Conservation (phyloP, 768 basidiomycete genomes). For the Suillus tomentosus region DNA sequence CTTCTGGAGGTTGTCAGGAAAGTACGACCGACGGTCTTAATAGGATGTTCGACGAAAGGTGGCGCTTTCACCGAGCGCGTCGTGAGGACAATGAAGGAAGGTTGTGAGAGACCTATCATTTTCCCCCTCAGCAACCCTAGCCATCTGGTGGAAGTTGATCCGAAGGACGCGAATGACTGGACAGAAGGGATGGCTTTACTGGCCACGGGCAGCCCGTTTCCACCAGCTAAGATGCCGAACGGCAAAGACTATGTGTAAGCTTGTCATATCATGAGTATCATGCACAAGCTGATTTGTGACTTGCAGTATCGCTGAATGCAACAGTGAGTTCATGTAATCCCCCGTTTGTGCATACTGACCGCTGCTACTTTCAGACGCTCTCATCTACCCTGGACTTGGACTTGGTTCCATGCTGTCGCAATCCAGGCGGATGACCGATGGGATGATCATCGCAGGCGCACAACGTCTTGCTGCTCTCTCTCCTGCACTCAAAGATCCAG, state of each 20-base stretch:
- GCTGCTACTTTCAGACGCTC: slow-evolving; percentile 48
- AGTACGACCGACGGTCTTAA: slow-evolving; percentile 78
- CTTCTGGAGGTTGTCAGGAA: slow-evolving; percentile 72
- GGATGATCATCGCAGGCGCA: slow-evolving; percentile 88
- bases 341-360: background rate
- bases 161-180: slow-evolving; percentile 74
- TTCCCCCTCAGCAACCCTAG: slow-evolving; percentile 86
- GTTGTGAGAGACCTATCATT: slow-evolving; percentile 76
- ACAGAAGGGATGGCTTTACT: slow-evolving; percentile 77
- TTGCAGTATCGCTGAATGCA: slow-evolving; percentile 70
- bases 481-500: slow-evolving; percentile 71
- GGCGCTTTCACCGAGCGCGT: slow-evolving; percentile 81
- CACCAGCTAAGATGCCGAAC: slow-evolving; percentile 63
- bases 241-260: slow-evolving; percentile 69
- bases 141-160: slow-evolving; percentile 71
- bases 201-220: slow-evolving; percentile 86
- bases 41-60: slow-evolving; percentile 79
- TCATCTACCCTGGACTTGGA: slow-evolving; percentile 86
- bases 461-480: slow-evolving; percentile 73
- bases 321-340: slow-evolving; percentile 44
- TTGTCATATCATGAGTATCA: background rate
- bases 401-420: slow-evolving; percentile 75
- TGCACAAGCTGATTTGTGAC: slow-evolving; percentile 9
- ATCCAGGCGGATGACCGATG: slow-evolving; percentile 67
- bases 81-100: slow-evolving; percentile 65